Conservation (phyloP, 148 eudicot species). For the Limonium bicolor region DNA sequence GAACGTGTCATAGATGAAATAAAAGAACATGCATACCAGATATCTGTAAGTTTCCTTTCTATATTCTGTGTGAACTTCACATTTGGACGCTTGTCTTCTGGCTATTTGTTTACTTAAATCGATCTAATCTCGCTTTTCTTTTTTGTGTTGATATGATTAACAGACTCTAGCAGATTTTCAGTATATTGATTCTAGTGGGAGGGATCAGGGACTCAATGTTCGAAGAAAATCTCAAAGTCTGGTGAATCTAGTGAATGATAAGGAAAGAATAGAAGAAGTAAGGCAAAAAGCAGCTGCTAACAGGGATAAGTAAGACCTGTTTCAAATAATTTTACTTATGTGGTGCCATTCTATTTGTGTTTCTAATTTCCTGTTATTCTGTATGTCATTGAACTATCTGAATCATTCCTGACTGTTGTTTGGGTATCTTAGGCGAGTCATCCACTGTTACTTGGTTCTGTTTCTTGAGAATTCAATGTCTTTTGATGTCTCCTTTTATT, state of each 20-base stretch:
- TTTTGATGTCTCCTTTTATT: no score
- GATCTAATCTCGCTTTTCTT: constrained; percentile 3
- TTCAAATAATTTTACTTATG: neutral
- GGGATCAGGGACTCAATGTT: constrained; percentile 92
- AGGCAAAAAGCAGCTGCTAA: constrained; percentile 90
- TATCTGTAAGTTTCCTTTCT: constrained; percentile 33
- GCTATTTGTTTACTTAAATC: neutral
- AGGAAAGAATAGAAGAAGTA: constrained; percentile 86
- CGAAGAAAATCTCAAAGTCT: constrained; percentile 91
- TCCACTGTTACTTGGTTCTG: no score
- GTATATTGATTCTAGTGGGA: constrained; percentile 84
- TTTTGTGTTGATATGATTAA: constrained; percentile 5
- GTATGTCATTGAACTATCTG: no score
- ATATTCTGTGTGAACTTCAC: neutral
- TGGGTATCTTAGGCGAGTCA: no score
- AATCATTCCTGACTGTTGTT: no score
- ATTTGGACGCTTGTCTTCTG: constrained; percentile 4
- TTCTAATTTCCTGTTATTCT: no score
- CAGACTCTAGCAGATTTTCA: constrained; percentile 92
- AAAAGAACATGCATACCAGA: constrained; percentile 87
- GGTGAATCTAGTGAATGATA: constrained; percentile 80
- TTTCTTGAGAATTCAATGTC: no score
- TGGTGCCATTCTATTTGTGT: neutral
- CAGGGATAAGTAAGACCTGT: constrained; percentile 70
- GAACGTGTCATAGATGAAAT: constrained; percentile 95